Evolutionary conservation across 345 rosid genomes (phyloP).

Genomic region (Zanthoxylum bungeanum): DNA sequence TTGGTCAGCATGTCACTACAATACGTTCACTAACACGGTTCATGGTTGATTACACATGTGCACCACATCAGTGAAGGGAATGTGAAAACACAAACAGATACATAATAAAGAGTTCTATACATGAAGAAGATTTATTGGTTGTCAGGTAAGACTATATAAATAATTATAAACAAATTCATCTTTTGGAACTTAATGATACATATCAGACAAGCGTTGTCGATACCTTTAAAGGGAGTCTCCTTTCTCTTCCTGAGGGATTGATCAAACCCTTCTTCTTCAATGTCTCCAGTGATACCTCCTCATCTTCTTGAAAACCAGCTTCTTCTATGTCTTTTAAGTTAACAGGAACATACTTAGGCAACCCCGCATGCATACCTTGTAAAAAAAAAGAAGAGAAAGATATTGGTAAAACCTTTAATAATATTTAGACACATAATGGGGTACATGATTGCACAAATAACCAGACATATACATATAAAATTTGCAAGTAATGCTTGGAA

Average conservation of each 20-base stretch:
- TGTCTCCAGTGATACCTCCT: constrained; percentile 79
- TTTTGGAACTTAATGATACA: neutral
- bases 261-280: constrained; percentile 74
- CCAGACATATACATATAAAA: neutral
- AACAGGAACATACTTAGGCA: constrained; percentile 75
- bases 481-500: neutral
- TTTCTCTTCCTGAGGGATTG: constrained; percentile 94
- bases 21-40: neutral
- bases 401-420: constrained; percentile 10
- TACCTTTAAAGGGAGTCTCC: constrained; percentile 92
- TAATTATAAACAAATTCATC: too few relatives aligned
- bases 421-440: neutral
- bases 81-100: neutral
- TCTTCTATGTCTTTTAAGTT: constrained; percentile 74
- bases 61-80: neutral
- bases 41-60: neutral
- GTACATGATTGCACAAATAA: neutral
- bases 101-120: neutral
- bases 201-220: neutral
- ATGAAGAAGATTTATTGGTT: neutral
- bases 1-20: neutral
- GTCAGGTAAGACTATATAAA: neutral
- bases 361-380: constrained; percentile 86
- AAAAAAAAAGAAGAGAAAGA: neutral
- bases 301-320: constrained; percentile 85